A percentile compares a stretch with the other conserved stretches of the same genome.
These are phyloP conservation scores for Furcasterigmium furcatum DNA, from an alignment of 2,329 filamentous ascomycete genomes.

Conservation along the genomic window DNA sequence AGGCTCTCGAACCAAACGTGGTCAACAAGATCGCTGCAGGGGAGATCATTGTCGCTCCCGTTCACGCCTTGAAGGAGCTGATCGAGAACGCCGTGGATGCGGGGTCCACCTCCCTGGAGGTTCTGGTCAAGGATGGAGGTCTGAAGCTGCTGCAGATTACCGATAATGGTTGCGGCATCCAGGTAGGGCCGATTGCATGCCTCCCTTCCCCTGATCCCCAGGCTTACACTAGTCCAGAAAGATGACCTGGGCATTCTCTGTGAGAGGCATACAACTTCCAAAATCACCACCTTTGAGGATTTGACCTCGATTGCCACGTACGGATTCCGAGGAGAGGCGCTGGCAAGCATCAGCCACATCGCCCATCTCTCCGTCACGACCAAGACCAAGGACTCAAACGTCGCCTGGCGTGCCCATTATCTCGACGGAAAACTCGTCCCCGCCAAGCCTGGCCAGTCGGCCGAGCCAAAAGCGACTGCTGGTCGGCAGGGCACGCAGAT, in stretches of 20 bases:
- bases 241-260: conserved; percentile 90
- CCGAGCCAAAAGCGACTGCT: conserved; percentile 83
- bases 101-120: conserved; percentile 87
- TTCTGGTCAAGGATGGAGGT: conserved; percentile 91
- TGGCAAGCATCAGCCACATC: conserved; percentile 98
- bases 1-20: conserved; percentile 87
- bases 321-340: conserved; percentile 93
- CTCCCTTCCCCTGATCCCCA: conserved; percentile 21
- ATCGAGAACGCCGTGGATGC: conserved; percentile 98
- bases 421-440: conserved; percentile 77
- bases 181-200: too few relatives aligned
- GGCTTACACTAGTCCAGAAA: conserved; percentile 52
- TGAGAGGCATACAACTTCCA: conserved; percentile 95
- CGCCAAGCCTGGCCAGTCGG: conserved; percentile 80
- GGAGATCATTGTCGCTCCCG: conserved; percentile 96
- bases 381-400: conserved; percentile 81
- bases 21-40: conserved; percentile 98
- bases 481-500: conserved; percentile 91
- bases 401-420: conserved; percentile 89
- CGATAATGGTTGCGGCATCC: conserved; percentile 94
- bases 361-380: conserved; percentile 94
- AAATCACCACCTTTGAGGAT: conserved; percentile 91
- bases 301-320: conserved; percentile 88
- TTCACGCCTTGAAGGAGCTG: conserved; percentile 92
- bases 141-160: conserved; percentile 95